A percentile compares a stretch with the other conserved stretches of the same genome.
phyloP scores from a whole-genome alignment of 1,284 basidiomycete species.

The Sanghuangporus sanghuang region DNA sequence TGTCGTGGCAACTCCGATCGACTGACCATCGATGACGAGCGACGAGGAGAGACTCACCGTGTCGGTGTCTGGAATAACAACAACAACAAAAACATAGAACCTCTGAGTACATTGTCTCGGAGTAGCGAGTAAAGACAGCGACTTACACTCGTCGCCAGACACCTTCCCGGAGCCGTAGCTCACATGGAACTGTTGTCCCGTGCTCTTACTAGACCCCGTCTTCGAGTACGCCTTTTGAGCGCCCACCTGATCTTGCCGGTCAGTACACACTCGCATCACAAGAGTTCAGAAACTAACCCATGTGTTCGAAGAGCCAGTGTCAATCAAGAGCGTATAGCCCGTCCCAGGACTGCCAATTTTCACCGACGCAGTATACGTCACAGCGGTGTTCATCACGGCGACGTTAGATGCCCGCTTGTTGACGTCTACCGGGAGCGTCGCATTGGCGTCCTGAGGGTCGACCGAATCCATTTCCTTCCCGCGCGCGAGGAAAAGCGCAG shows the following conservation, averaged over 20 bases:
- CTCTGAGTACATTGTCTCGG: background rate
- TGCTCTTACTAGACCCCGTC: constrained; percentile 17
- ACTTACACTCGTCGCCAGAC: constrained; percentile 12
- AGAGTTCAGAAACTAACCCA: constrained; percentile 19
- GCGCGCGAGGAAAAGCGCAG: constrained; percentile 2
- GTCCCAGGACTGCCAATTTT: constrained; percentile 19
- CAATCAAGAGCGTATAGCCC: constrained; percentile 14
- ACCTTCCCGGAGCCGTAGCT: constrained; percentile 19
- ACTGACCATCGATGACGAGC: constrained; percentile 31
- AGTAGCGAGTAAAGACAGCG: background rate
- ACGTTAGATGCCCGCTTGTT: background rate
- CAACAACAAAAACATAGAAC: constrained; percentile 1
- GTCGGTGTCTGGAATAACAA: constrained; percentile 19
- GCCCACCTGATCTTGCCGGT: constrained; percentile 17
- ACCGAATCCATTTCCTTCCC: background rate
- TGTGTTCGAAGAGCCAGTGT: constrained; percentile 21
- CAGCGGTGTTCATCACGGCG: constrained; percentile 6
- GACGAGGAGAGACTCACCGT: constrained; percentile 23
- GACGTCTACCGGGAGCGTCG: background rate
- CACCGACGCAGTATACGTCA: constrained; percentile 15
- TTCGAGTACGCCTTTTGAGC: constrained; percentile 17
- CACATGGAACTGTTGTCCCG: constrained; percentile 15
- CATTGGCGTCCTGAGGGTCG: constrained; percentile 1
- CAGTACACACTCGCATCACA: background rate
- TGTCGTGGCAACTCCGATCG: constrained; percentile 32